These are phyloP conservation scores for Cochlearia excelsa DNA, from an alignment of 345 rosid genomes.

Conservation along the genomic window DNA sequence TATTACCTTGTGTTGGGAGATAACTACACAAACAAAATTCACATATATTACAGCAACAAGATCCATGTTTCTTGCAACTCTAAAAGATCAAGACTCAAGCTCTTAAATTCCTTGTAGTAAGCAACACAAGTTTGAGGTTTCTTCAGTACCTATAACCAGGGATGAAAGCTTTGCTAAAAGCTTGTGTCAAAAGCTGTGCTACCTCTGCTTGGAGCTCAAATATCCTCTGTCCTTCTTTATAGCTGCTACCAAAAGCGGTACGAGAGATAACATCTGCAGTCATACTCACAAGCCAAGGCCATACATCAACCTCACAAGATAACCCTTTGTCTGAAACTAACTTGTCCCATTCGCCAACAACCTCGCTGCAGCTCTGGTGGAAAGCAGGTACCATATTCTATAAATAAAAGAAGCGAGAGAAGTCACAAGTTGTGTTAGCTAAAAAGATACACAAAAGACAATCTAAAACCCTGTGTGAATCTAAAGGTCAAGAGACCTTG, in stretches of 20 bases:
- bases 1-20: constrained; percentile 37
- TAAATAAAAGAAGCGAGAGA: constrained; percentile 6
- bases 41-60: background rate
- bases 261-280: constrained; percentile 46
- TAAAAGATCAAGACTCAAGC: too few species aligned
- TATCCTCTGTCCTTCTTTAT: constrained; percentile 61
- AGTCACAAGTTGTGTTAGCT: background rate
- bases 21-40: constrained; percentile 20
- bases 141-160: constrained; percentile 60
- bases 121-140: too few species aligned
- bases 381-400: constrained; percentile 38
- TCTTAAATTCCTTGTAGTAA: too few species aligned
- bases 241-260: constrained; percentile 66
- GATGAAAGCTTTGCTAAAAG: constrained; percentile 32
- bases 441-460: constrained; percentile 1
- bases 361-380: constrained; percentile 32
- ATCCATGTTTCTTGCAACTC: background rate
- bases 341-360: constrained; percentile 37
- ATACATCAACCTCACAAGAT: constrained; percentile 38
- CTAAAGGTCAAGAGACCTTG: constrained; percentile 28
- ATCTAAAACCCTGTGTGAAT: background rate
- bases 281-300: constrained; percentile 40
- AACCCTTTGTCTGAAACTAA: constrained; percentile 18
- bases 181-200: constrained; percentile 30
- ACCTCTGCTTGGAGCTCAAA: constrained; percentile 48